Evolutionary conservation across 768 basidiomycete species (phyloP).

Genomic region (Mycena vitilis): DNA sequence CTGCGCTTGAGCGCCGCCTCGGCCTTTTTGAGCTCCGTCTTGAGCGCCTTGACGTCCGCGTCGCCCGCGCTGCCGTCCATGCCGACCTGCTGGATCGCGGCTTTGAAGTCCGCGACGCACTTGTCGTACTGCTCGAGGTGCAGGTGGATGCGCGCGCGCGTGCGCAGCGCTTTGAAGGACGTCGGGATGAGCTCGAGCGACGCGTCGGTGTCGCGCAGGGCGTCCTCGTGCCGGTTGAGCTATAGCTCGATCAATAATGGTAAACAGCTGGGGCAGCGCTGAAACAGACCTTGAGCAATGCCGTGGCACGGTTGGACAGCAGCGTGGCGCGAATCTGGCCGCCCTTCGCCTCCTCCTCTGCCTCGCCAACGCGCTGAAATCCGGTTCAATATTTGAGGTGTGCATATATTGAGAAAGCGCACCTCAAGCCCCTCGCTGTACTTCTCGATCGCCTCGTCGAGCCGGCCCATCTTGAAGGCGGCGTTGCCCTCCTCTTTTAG

Average conservation of each 20-base stretch:
- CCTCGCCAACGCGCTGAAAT: constrained; percentile 71
- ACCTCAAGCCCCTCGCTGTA: constrained; percentile 83
- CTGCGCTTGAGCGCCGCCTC: constrained; percentile 86
- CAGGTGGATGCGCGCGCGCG: constrained; percentile 83
- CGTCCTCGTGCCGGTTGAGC: constrained; percentile 75
- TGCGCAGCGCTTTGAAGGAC: constrained; percentile 89
- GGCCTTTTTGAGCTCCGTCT: constrained; percentile 79
- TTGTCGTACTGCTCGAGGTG: constrained; percentile 80
- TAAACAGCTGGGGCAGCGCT: not conserved
- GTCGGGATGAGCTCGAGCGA: constrained; percentile 71
- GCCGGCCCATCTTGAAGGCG: constrained; percentile 72
- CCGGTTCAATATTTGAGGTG: not conserved
- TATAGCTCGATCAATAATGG: constrained; percentile 42
- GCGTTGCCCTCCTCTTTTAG: constrained; percentile 88
- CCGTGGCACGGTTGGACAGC: constrained; percentile 86
- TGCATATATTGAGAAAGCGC: constrained; percentile 32
- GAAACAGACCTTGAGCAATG: constrained; percentile 72
- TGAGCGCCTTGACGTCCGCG: constrained; percentile 70
- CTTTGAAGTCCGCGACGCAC: constrained; percentile 80
- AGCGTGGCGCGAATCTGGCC: constrained; percentile 85
- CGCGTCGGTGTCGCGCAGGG: constrained; percentile 75
- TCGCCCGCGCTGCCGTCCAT: constrained; percentile 68
- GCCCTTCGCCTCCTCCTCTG: constrained; percentile 79
- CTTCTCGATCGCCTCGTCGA: constrained; percentile 71
- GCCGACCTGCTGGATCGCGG: constrained; percentile 79